phyloP scores from a whole-genome alignment of 345 rosid species.

The Lepidium didymum region DNA sequence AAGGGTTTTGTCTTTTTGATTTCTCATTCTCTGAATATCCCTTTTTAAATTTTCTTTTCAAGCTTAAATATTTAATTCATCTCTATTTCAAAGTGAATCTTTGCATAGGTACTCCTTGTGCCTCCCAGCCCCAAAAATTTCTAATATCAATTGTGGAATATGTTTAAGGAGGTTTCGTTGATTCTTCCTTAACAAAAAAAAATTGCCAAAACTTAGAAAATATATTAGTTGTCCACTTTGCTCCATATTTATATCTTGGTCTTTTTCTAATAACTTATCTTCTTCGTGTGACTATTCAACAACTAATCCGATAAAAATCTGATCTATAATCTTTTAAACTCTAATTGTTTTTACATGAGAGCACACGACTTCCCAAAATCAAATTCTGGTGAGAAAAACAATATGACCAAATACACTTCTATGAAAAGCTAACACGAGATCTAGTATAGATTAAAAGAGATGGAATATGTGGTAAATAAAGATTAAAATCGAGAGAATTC shows the following conservation, averaged over 20 bases:
- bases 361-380: too few species aligned
- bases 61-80: neutral
- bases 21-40: constrained; percentile 14
- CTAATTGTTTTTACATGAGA: too few species aligned
- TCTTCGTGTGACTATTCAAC: too few species aligned
- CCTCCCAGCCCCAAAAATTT: constrained; percentile 1
- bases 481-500: too few species aligned
- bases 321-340: too few species aligned
- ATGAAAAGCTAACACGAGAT: too few species aligned
- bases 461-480: too few species aligned
- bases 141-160: constrained; percentile 2
- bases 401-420: too few species aligned
- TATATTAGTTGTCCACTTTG: neutral
- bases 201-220: neutral
- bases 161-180: neutral
- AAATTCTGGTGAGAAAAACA: too few species aligned
- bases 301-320: too few species aligned
- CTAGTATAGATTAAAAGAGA: too few species aligned
- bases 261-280: too few species aligned
- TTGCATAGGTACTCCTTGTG: constrained; percentile 13
- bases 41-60: neutral
- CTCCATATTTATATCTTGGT: neutral
- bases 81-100: neutral
- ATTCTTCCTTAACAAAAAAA: neutral
- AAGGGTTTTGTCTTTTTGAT: constrained; percentile 14